These are phyloP conservation scores for Aspergillus sp. DNA, from an alignment of 2,329 filamentous ascomycete genomes.

Conservation along the genomic window DNA sequence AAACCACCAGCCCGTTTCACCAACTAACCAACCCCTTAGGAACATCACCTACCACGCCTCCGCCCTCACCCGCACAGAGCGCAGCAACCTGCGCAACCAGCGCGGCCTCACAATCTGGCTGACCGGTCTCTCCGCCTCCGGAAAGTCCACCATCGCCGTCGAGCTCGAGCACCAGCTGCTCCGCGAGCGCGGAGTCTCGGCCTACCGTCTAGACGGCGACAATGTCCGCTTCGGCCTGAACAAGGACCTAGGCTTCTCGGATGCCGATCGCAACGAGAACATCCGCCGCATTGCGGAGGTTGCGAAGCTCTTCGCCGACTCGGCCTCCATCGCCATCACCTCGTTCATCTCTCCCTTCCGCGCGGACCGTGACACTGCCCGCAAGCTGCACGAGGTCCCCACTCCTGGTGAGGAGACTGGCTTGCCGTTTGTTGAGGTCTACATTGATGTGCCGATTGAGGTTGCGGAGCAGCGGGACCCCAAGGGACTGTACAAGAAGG, in stretches of 20 bases:
- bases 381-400: constrained; percentile 71
- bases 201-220: constrained; percentile 96
- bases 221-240: constrained; percentile 98
- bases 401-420: constrained; percentile 58
- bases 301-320: constrained; percentile 94
- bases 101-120: constrained; percentile 96
- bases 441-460: constrained; percentile 85
- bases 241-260: constrained; percentile 94
- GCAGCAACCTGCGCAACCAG: constrained; percentile 65
- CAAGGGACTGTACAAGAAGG: constrained; percentile 98
- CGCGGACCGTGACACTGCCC: constrained; percentile 78
- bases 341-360: constrained; percentile 97
- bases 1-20: not conserved
- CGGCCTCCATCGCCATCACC: constrained; percentile 81
- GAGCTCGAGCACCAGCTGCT: constrained; percentile 96
- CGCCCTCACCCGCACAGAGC: constrained; percentile 43
- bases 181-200: constrained; percentile 66
- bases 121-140: constrained; percentile 91
- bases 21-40: constrained; percentile 22
- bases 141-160: constrained; percentile 95
- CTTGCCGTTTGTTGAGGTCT: constrained; percentile 90
- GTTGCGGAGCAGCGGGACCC: constrained; percentile 94
- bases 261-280: constrained; percentile 94
- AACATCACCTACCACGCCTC: constrained; percentile 50
- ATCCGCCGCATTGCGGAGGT: constrained; percentile 96